Percentiles rank a stretch among this genome's conserved stretches.
Evolutionary conservation across 2,329 filamentous ascomycete genomes (phyloP).

Genomic region (Cladorrhinum sp.): DNA sequence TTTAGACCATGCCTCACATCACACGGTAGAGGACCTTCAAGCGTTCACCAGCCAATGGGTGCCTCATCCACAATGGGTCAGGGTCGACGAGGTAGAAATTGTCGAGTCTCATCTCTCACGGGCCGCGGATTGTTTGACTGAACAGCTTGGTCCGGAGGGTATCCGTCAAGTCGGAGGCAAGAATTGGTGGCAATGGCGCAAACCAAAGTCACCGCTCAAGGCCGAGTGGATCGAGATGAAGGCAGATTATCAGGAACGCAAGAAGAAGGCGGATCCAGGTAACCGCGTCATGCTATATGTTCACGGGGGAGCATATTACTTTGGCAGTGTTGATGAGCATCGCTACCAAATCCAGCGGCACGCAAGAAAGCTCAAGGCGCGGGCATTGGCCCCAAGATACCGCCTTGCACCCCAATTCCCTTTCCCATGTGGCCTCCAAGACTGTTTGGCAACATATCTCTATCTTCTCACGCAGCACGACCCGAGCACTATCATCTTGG

Average conservation of each 20-base stretch:
- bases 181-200: slow-evolving; percentile 88
- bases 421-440: slow-evolving; percentile 88
- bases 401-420: slow-evolving; percentile 90
- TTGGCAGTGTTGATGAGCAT: slow-evolving; percentile 93
- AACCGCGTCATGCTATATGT: slow-evolving; percentile 88
- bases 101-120: slow-evolving; percentile 59
- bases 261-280: slow-evolving; percentile 55
- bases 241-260: slow-evolving; percentile 71
- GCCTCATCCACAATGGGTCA: slow-evolving; percentile 84
- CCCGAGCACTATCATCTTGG: slow-evolving; percentile 78
- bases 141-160: slow-evolving; percentile 75
- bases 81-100: slow-evolving; percentile 67
- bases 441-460: slow-evolving; percentile 85
- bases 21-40: slow-evolving; percentile 91
- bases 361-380: slow-evolving; percentile 86
- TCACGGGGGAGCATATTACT: slow-evolving; percentile 92
- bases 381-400: slow-evolving; percentile 84
- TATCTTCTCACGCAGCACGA: slow-evolving; percentile 74
- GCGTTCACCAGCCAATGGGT: slow-evolving; percentile 91
- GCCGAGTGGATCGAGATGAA: slow-evolving; percentile 98
- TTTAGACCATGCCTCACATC: slow-evolving; percentile 77
- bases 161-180: slow-evolving; percentile 73
- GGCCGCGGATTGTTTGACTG: slow-evolving; percentile 64
- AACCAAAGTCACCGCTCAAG: slow-evolving; percentile 61
- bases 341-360: slow-evolving; percentile 98